Evolutionary conservation across 73 alveolate genomes (phyloP).

Genomic region (Tetrahymena borealis): DNA sequence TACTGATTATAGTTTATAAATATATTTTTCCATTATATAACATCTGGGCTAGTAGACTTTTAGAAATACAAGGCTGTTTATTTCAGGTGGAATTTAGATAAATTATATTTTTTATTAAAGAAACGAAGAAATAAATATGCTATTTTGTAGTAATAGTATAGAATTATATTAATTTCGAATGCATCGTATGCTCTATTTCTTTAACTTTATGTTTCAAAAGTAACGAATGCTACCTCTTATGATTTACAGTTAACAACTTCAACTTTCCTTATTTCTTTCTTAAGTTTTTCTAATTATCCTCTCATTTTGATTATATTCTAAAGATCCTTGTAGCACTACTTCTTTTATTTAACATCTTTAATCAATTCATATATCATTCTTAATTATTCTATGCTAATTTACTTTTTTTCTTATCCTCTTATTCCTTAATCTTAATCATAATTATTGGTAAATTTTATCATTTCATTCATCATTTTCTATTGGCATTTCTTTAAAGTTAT

Average conservation of each 20-base stretch:
- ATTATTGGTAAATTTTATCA: background rate
- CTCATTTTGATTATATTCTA: background rate
- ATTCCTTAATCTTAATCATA: background rate
- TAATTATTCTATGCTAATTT: background rate
- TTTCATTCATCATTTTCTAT: background rate
- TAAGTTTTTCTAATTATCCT: background rate
- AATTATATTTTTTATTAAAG: background rate
- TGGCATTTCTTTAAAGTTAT: background rate
- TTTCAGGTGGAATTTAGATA: background rate
- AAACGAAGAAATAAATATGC: background rate
- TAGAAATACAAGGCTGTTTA: background rate
- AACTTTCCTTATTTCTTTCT: background rate
- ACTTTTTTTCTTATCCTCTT: background rate
- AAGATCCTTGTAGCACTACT: background rate
- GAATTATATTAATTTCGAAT: background rate
- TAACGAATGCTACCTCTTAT: background rate
- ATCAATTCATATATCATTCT: background rate
- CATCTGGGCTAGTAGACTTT: background rate
- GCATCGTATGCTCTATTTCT: background rate
- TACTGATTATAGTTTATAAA: background rate
- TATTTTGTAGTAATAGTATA: background rate
- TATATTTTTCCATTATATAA: background rate
- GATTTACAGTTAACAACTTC: background rate
- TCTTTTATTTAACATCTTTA: background rate
- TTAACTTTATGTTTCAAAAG: background rate